Conservation (phyloP, 345 rosid genomes). For the Noccaea bulbosa region DNA sequence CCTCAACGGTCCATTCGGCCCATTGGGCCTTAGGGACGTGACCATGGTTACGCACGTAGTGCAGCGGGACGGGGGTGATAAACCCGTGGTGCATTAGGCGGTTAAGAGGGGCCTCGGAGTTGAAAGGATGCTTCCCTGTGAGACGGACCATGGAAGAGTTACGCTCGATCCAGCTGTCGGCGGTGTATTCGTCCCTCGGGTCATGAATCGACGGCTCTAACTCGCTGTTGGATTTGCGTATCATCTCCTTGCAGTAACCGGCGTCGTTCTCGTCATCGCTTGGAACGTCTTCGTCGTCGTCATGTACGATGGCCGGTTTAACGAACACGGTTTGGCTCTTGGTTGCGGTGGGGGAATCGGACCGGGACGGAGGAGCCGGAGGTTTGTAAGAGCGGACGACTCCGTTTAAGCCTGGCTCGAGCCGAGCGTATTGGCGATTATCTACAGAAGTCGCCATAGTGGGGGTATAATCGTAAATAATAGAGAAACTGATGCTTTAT, state of each 20-base stretch:
- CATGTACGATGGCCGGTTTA: slow-evolving; percentile 21
- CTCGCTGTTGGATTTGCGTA: slow-evolving; percentile 59
- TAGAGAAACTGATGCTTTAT: neutral
- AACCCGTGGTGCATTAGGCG: slow-evolving; percentile 92
- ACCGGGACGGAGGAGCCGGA: slow-evolving; percentile 45
- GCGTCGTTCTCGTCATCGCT: slow-evolving; percentile 65
- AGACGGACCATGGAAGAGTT: slow-evolving; percentile 85
- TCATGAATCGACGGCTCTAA: slow-evolving; percentile 70
- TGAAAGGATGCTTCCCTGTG: slow-evolving; percentile 96
- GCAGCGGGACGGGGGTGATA: slow-evolving; percentile 89
- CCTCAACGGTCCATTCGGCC: slow-evolving; percentile 82
- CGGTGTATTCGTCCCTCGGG: slow-evolving; percentile 67
- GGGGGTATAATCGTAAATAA: neutral
- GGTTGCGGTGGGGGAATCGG: slow-evolving; percentile 45
- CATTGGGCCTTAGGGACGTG: slow-evolving; percentile 70
- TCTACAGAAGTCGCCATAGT: slow-evolving; percentile 76
- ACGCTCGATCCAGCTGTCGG: slow-evolving; percentile 83
- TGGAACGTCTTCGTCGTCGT: slow-evolving; percentile 40
- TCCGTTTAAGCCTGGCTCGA: slow-evolving; percentile 55
- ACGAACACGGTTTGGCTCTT: slow-evolving; percentile 29
- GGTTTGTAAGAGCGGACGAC: slow-evolving; percentile 57
- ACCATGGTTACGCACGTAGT: slow-evolving; percentile 94
- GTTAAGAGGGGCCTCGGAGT: slow-evolving; percentile 71
- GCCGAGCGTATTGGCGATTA: slow-evolving; percentile 62
- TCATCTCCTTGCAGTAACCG: slow-evolving; percentile 48